These are phyloP conservation scores for Solanum boliviense DNA, from an alignment of 257 asterid genomes.

Conservation along the genomic window DNA sequence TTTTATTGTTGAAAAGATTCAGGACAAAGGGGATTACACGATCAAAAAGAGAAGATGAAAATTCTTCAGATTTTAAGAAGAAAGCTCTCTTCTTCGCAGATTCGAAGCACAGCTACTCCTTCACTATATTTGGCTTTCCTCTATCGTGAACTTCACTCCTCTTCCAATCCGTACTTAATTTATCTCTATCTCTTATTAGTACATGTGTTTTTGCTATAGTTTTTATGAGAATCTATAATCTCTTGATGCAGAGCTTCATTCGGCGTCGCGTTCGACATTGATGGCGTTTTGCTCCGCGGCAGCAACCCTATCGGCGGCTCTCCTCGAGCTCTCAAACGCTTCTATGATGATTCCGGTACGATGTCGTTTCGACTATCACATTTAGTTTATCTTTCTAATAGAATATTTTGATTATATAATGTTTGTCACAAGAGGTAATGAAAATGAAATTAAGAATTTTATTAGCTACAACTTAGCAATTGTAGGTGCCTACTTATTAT, in stretches of 20 bases:
- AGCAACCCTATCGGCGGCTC: slow-evolving; percentile 73
- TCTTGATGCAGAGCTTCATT: slow-evolving; percentile 24
- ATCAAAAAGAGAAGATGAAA: background rate
- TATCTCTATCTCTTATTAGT: background rate
- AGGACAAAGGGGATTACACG: background rate
- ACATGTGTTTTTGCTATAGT: background rate
- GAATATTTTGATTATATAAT: background rate
- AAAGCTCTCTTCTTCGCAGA: background rate
- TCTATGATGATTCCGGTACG: slow-evolving; percentile 55
- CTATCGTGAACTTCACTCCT: background rate
- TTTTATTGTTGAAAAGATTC: background rate
- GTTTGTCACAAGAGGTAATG: background rate
- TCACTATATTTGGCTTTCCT: background rate
- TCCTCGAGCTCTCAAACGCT: slow-evolving; percentile 61
- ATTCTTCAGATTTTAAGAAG: background rate
- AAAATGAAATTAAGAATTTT: background rate
- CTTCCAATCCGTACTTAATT: slow-evolving; percentile 4
- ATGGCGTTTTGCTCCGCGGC: slow-evolving; percentile 85
- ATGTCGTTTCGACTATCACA: background rate
- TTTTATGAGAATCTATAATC: background rate
- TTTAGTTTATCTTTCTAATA: background rate
- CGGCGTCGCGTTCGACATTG: slow-evolving; percentile 92
- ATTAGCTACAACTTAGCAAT: too few relatives aligned
- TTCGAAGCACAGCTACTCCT: background rate
- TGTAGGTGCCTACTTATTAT: background rate